These are phyloP conservation scores for Penicillium vulpinum DNA, from an alignment of 2,329 filamentous ascomycete genomes.

Conservation along the genomic window DNA sequence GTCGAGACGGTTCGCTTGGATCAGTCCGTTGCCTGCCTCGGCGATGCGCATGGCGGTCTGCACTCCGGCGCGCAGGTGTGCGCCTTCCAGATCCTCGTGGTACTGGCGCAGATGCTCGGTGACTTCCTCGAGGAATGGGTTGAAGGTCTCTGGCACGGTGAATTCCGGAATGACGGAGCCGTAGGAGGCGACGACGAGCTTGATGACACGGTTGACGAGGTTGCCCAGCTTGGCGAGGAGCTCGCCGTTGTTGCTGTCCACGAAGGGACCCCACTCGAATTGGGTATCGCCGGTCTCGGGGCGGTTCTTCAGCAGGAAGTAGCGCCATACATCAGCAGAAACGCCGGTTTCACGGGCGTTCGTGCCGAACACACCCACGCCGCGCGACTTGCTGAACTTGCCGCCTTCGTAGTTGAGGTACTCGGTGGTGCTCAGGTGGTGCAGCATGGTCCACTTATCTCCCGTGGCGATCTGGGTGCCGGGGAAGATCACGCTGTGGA, in stretches of 20 bases:
- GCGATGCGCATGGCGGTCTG: slow-evolving; percentile 58
- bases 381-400: slow-evolving; percentile 90
- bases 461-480: slow-evolving; percentile 79
- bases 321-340: slow-evolving; percentile 85
- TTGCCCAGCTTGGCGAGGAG: slow-evolving; percentile 73
- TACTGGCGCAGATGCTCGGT: slow-evolving; percentile 58
- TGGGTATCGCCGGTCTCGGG: slow-evolving; percentile 85
- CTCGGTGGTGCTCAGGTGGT: slow-evolving; percentile 86
- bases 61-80: slow-evolving; percentile 60
- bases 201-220: slow-evolving; percentile 71
- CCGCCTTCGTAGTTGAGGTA: slow-evolving; percentile 85
- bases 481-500: slow-evolving; percentile 91
- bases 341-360: slow-evolving; percentile 85
- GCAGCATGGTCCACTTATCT: slow-evolving; percentile 85
- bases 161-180: slow-evolving; percentile 54
- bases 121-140: slow-evolving; percentile 45
- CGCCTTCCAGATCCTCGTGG: slow-evolving; percentile 58
- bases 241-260: slow-evolving; percentile 83
- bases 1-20: slow-evolving; percentile 63
- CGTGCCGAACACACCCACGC: slow-evolving; percentile 88
- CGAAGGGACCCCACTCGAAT: slow-evolving; percentile 85
- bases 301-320: slow-evolving; percentile 81
- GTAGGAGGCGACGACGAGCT: slow-evolving; percentile 70
- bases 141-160: slow-evolving; percentile 43
- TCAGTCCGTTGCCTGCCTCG: slow-evolving; percentile 59